phyloP scores from a whole-genome alignment of 495 filamentous ascomycete species.

The Apodospora peruviana region DNA sequence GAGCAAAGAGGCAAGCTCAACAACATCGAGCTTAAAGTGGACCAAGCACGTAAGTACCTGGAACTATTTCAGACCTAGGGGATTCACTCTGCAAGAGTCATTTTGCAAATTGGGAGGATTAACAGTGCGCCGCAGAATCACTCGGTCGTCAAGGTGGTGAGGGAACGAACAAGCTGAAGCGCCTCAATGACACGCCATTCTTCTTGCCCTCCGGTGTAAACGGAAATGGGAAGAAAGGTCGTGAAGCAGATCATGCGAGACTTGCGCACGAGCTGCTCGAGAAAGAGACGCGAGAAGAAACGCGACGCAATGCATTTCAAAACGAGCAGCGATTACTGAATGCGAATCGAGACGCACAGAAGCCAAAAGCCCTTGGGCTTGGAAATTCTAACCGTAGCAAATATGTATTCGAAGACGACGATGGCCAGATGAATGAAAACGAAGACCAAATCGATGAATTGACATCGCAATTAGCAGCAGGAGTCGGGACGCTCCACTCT shows the following conservation, averaged over 20 bases:
- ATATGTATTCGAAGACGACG: conserved; percentile 19
- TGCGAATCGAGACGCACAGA: neutral
- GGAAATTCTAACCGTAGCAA: neutral
- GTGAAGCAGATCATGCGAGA: neutral
- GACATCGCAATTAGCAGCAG: neutral
- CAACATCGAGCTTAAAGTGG: neutral
- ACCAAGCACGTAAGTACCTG: neutral
- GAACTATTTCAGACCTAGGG: no score
- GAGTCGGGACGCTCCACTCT: neutral
- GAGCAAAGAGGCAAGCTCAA: neutral
- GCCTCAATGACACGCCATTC: conserved; percentile 9
- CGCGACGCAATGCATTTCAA: neutral
- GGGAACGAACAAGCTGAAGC: neutral
- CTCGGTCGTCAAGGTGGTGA: neutral
- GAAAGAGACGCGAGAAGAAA: conserved; percentile 4
- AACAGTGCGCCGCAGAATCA: neutral
- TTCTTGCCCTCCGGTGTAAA: conserved; percentile 6
- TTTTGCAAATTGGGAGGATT: neutral
- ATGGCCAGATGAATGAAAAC: conserved; percentile 9
- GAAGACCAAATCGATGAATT: conserved; percentile 10
- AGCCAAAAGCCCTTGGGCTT: conserved; percentile 9
- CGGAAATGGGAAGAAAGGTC: conserved; percentile 6
- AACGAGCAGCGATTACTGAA: neutral
- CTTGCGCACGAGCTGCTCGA: neutral
- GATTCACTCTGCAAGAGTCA: neutral